Base-by-base conservation (phyloP, 169 alveolate species). In the Plasmodium knowlesi region DNA sequence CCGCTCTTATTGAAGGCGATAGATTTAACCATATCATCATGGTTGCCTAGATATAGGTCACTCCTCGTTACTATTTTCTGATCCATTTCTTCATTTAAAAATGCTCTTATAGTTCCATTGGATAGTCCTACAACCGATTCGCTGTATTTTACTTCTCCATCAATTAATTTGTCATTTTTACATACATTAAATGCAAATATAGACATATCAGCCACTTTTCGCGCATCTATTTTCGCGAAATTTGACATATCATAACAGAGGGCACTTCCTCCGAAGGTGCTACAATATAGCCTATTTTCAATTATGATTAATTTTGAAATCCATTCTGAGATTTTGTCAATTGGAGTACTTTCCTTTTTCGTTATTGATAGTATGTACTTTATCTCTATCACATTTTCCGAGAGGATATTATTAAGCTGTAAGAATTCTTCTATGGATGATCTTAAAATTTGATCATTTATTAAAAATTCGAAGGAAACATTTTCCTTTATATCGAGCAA, bases 361-460 rank as follows among this genome's bases (percentile, higher is more conserved):
- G 53, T 79, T 67, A 89, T 37, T 30, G 90, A 61, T 8, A 79
- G 14, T 61, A 72, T 89, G 82, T 57, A 89, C 46, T 89, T 82
- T 67, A 89, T 61, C 22, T 79, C 74, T 79, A 89, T 39, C 32
- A 80, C 89, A 14, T 34, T 25, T 67, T 89, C 94, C 43, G 94
- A 89, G 67, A 89, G 54, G 34, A 89, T 78, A 80, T 89, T 80
- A 73, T 89, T 54, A 41, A 53, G 73, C 46, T 53, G 54, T 78
- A 89, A 43, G 71, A 89, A 89, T 25, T 89, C 94, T 79, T 67
- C 88, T 79, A 89, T 79, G 14, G 94, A 79, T 39, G 90, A 61
- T 89, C 94, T 89, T 89, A 89, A 57, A n/a, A 89, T 79, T 80
- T 89, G 79, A 25, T 89, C 37, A 80, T 79, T 89, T 79, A 89